Conservation (phyloP, 164 flowering plant species). For the Euptelea pleiosperma region DNA sequence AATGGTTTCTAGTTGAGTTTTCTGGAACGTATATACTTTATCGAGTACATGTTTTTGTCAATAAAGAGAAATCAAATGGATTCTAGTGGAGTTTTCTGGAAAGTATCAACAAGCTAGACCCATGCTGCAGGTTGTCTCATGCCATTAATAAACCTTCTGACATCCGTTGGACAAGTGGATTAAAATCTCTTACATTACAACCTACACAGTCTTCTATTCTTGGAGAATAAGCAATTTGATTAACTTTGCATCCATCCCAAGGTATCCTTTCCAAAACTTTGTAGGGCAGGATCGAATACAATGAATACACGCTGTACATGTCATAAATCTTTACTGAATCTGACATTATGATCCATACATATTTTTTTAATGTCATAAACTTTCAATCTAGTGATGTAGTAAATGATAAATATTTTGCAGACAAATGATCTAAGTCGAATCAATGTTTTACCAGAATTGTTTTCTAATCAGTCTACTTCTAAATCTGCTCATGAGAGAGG, state of each 20-base stretch:
- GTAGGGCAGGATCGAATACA: conserved; percentile 10
- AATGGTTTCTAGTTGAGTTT: too few relatives aligned
- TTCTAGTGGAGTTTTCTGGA: background rate
- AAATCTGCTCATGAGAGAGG: conserved; percentile 3
- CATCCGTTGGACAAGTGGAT: background rate
- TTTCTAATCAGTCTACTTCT: conserved; percentile 9
- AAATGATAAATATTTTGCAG: background rate
- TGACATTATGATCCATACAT: conserved; percentile 13
- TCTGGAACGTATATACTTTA: too few relatives aligned
- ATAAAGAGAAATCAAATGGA: too few relatives aligned
- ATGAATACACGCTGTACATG: conserved; percentile 19
- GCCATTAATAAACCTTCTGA: conserved; percentile 1
- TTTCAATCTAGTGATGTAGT: conserved; percentile 1
- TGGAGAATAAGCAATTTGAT: conserved; percentile 17
- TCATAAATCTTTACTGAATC: conserved; percentile 17
- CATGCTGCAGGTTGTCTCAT: conserved; percentile 7
- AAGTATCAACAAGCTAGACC: background rate
- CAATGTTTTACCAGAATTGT: conserved; percentile 12
- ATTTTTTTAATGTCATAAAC: background rate
- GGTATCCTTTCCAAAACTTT: conserved; percentile 18
- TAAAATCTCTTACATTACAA: background rate
- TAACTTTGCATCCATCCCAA: conserved; percentile 16
- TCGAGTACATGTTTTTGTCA: too few relatives aligned
- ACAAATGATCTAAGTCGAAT: background rate
- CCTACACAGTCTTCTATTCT: conserved; percentile 4